Conservation (phyloP, 2,329 filamentous ascomycete genomes). For the Chrysoporthe cubensis region DNA sequence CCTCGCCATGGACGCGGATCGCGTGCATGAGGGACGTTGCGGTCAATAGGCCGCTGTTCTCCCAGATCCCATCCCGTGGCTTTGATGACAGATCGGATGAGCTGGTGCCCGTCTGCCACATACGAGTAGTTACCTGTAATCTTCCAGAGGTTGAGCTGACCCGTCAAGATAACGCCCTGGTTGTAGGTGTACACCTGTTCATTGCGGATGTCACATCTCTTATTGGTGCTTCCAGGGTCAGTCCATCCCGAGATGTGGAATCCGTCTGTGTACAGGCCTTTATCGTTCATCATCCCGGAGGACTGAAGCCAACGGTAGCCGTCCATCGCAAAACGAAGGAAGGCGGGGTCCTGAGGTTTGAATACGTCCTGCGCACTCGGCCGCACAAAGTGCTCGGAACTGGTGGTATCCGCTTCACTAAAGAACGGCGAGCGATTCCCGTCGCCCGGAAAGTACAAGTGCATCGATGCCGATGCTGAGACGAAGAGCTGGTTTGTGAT, state of each 20-base stretch:
- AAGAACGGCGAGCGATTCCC: conserved; percentile 70
- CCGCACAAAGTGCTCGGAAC: conserved; percentile 3
- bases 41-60: conserved; percentile 47
- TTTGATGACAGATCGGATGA: conserved; percentile 73
- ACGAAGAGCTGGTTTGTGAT: conserved; percentile 94
- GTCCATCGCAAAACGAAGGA: conserved; percentile 73
- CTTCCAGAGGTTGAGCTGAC: conserved; percentile 78
- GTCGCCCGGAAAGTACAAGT: conserved; percentile 84
- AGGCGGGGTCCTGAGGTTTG: conserved; percentile 59
- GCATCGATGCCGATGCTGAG: conserved; percentile 85
- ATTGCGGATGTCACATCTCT: conserved; percentile 77
- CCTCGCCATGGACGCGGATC: conserved; percentile 35
- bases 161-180: conserved; percentile 86
- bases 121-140: conserved; percentile 74
- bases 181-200: conserved; percentile 96
- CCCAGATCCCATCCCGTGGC: conserved; percentile 75
- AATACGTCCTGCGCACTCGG: conserved; percentile 34
- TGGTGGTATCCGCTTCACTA: conserved; percentile 21
- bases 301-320: conserved; percentile 80
- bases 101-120: conserved; percentile 76
- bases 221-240: conserved; percentile 64
- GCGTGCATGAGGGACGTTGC: conserved; percentile 31
- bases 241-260: conserved; percentile 78
- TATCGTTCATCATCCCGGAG: conserved; percentile 78
- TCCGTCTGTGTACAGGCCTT: conserved; percentile 82